Percentiles rank a stretch among this genome's conserved stretches.
phyloP scores from a whole-genome alignment of 805 yeast genomes.

The Wickerhamiella musiphila region DNA sequence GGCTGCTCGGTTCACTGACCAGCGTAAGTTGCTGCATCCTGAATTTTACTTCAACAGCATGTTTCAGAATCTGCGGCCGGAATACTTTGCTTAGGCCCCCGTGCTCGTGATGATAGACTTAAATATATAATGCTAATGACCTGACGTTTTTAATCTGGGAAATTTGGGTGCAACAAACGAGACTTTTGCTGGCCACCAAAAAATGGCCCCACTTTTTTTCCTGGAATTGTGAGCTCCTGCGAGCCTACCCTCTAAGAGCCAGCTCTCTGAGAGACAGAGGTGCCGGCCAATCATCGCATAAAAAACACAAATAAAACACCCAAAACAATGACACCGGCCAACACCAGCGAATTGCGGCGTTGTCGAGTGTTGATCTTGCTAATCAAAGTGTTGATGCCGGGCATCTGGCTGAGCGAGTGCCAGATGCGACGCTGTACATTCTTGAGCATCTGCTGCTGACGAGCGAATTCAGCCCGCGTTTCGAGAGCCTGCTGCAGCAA shows the following conservation, averaged over 20 bases:
- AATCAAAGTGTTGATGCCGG: slow-evolving; percentile 65
- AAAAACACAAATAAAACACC: slow-evolving; percentile 59
- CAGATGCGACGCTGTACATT: slow-evolving; percentile 48
- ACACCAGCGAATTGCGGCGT: slow-evolving; percentile 71
- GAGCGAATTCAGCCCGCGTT: slow-evolving; percentile 67
- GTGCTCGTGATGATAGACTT: not conserved
- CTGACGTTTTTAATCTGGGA: not conserved
- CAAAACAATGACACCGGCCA: slow-evolving; percentile 52
- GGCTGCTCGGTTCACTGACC: slow-evolving; percentile 27
- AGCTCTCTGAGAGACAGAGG: not conserved
- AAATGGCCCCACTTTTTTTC: too few relatives aligned
- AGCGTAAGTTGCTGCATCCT: slow-evolving; percentile 19
- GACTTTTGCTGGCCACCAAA: too few relatives aligned
- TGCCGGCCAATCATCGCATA: slow-evolving; percentile 20
- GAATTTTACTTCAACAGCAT: slow-evolving; percentile 17
- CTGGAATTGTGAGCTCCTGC: too few relatives aligned
- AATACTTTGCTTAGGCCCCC: slow-evolving; percentile 9
- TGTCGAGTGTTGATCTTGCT: slow-evolving; percentile 74
- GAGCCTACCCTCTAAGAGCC: too few relatives aligned
- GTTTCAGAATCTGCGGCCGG: slow-evolving; percentile 15
- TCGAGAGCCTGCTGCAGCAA: slow-evolving; percentile 72
- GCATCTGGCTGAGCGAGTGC: slow-evolving; percentile 47
- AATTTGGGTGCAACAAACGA: not conserved
- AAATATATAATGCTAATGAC: not conserved
- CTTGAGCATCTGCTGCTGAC: slow-evolving; percentile 49